phyloP scores from a whole-genome alignment of 73 alveolate genomes.

The Paramecium primaurelia region DNA sequence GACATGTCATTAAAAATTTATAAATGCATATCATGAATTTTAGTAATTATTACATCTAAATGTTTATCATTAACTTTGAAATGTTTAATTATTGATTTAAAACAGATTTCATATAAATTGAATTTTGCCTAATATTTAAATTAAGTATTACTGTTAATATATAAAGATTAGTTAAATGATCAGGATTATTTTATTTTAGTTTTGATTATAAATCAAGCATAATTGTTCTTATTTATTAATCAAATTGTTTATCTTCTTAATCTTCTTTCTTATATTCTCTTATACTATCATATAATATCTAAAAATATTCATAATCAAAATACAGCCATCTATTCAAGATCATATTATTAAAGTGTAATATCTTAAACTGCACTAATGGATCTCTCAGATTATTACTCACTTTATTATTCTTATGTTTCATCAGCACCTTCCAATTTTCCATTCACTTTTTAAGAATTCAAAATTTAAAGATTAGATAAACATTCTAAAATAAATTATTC shows the following conservation, averaged over 20 bases:
- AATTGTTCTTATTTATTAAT: not conserved
- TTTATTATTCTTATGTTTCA: slow-evolving; percentile 18
- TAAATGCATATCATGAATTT: slow-evolving; percentile 7
- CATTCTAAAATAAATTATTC: slow-evolving; percentile 38
- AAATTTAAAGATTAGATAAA: slow-evolving; percentile 38
- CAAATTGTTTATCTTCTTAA: slow-evolving; percentile 36
- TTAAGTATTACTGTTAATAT: not conserved
- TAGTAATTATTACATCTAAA: slow-evolving; percentile 34
- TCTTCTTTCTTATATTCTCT: slow-evolving; percentile 20
- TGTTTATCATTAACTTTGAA: slow-evolving; percentile 13
- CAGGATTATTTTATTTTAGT: not conserved
- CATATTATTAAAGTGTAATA: slow-evolving; percentile 42
- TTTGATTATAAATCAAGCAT: slow-evolving; percentile 37
- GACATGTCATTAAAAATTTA: slow-evolving; percentile 4
- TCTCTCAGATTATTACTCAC: slow-evolving; percentile 3
- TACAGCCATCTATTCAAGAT: slow-evolving; percentile 55
- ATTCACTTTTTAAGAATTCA: slow-evolving; percentile 49
- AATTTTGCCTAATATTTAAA: slow-evolving; percentile 41
- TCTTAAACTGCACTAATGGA: slow-evolving; percentile 22
- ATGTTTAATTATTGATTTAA: slow-evolving; percentile 23
- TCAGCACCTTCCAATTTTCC: slow-evolving; percentile 53
- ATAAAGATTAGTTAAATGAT: not conserved
- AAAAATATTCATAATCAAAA: not conserved
- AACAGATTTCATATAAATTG: slow-evolving; percentile 50
- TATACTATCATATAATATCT: slow-evolving; percentile 2